Percentiles rank a stretch among this genome's conserved stretches.
These are phyloP conservation scores for Allantophomopsis lycopodina DNA, from an alignment of 2,329 filamentous ascomycete genomes.

Conservation along the genomic window DNA sequence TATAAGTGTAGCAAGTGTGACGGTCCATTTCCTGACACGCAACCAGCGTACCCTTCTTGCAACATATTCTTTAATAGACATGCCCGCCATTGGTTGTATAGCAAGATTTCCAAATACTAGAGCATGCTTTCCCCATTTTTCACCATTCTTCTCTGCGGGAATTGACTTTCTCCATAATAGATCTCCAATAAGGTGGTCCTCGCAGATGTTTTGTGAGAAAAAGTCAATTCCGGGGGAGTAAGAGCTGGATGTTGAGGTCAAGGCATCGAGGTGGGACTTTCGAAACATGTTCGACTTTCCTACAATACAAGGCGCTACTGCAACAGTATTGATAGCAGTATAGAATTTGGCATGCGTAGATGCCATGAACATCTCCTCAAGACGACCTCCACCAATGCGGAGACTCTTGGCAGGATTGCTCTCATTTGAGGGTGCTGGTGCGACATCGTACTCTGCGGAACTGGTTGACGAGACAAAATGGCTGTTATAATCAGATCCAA, in stretches of 20 bases:
- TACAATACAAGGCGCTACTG: constrained; percentile 82
- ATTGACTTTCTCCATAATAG: constrained; percentile 65
- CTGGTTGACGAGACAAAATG: constrained; percentile 14
- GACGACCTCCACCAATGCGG: constrained; percentile 54
- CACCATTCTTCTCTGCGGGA: constrained; percentile 26
- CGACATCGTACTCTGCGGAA: constrained; percentile 18
- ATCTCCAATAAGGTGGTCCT: constrained; percentile 93
- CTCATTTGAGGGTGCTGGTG: constrained; percentile 9
- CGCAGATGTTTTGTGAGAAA: constrained; percentile 94
- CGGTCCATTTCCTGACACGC: constrained; percentile 87
- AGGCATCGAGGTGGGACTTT: constrained; percentile 70
- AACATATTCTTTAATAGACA: constrained; percentile 65
- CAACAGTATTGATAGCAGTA: constrained; percentile 86
- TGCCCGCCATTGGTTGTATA: constrained; percentile 76
- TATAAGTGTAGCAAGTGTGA: constrained; percentile 74
- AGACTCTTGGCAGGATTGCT: constrained; percentile 11
- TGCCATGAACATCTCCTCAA: constrained; percentile 92
- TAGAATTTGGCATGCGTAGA: constrained; percentile 97
- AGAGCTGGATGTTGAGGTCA: constrained; percentile 33
- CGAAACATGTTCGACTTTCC: constrained; percentile 99
- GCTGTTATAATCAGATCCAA: constrained; percentile 4
- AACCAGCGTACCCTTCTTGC: constrained; percentile 80
- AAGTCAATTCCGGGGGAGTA: constrained; percentile 65
- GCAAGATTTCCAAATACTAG: constrained; percentile 77
- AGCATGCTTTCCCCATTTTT: constrained; percentile 60